Evolutionary conservation across 495 filamentous ascomycete genomes (phyloP).

Genomic region (Clavariopsis aquatica): DNA sequence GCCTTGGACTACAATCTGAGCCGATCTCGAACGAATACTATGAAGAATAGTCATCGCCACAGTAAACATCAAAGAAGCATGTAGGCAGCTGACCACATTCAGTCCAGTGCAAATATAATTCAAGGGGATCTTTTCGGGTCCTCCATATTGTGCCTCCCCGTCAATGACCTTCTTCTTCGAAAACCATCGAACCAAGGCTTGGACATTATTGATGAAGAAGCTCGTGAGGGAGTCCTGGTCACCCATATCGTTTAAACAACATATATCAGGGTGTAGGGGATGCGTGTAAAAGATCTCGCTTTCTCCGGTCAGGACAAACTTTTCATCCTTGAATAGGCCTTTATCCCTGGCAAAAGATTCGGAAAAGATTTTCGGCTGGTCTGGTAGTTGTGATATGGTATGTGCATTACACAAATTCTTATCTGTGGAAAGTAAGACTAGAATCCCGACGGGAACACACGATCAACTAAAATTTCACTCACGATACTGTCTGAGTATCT

Average conservation of each 20-base stretch:
- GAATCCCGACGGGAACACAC: background rate
- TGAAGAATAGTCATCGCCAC: background rate
- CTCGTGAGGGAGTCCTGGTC: background rate
- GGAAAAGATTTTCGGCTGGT: background rate
- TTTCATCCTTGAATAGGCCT: background rate
- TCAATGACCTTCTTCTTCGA: background rate
- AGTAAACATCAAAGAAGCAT: background rate
- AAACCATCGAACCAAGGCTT: background rate
- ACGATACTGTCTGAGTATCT: background rate
- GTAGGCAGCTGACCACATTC: background rate
- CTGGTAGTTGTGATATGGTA: background rate
- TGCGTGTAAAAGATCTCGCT: background rate
- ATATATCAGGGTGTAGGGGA: background rate
- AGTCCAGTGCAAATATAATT: background rate
- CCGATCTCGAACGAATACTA: background rate
- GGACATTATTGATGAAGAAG: background rate
- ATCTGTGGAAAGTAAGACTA: background rate
- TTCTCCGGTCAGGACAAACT: background rate
- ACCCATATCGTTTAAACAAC: background rate
- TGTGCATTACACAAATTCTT: background rate
- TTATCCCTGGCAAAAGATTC: background rate
- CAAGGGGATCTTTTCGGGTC: background rate
- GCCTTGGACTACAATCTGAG: background rate
- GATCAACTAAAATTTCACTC: background rate
- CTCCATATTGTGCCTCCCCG: background rate